These are phyloP conservation scores for Effrenium voratum DNA, from an alignment of 73 alveolate species.

Conservation along the genomic window DNA sequence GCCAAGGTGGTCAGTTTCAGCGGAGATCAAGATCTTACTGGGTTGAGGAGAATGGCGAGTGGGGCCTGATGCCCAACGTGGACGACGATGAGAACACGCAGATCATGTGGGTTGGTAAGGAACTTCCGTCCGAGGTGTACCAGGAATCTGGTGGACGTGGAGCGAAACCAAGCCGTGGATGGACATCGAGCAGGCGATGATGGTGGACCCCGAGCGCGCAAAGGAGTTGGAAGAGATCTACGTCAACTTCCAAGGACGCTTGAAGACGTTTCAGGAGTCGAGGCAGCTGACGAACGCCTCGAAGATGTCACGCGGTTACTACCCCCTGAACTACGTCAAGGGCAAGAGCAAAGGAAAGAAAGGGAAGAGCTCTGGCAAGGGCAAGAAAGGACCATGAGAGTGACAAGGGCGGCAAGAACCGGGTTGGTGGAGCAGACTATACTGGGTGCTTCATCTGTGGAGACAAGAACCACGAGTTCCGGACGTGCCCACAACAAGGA, in stretches of 20 bases:
- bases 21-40: too few species aligned
- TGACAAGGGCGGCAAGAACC: background rate
- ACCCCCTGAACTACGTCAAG: background rate
- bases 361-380: background rate
- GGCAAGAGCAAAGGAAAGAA: constrained; percentile 2
- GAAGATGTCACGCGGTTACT: background rate
- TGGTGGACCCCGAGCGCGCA: background rate
- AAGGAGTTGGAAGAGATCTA: background rate
- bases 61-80: too few species aligned
- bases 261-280: background rate
- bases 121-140: too few species aligned
- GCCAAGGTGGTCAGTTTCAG: too few species aligned
- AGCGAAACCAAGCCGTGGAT: background rate
- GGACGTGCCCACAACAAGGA: background rate
- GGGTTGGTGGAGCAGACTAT: background rate
- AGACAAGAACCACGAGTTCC: background rate
- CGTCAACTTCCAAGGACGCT: background rate
- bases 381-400: too few species aligned
- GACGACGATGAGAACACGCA: too few species aligned
- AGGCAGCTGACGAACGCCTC: background rate
- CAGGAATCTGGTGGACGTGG: background rate
- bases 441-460: background rate
- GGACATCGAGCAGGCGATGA: background rate
- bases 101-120: too few species aligned
- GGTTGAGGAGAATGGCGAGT: too few species aligned